Base-by-base conservation (phyloP, 495 filamentous ascomycete species). In the Talaromyces trachyspermus region DNA sequence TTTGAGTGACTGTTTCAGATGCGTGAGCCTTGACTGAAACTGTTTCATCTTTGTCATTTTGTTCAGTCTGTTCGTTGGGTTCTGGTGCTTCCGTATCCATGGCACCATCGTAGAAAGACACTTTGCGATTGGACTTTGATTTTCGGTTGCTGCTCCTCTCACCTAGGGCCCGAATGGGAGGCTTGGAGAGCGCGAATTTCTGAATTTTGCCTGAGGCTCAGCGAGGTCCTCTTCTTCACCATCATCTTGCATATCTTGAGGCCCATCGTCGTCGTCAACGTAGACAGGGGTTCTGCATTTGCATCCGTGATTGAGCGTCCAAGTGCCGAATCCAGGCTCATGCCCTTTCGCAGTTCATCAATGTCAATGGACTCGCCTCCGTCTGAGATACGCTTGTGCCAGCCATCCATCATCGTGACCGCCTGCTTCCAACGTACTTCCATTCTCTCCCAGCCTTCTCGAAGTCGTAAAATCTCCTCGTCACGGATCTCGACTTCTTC, bases 401-500 rank as follows among this genome's bases (percentile, higher is more conserved):
- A 97, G 22, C 85, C 81, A 41, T 95, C 88, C 76, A 98, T 95
- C 73, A 97, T 76, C 24, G 78, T 74, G 2, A 96, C 79, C 1
- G 91, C 85, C 52, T 97, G 91, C 55, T 78, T 80, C 91, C 92
- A 96, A 32, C 91, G 71, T 12, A 70, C 74, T 63, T 95, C 89
- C 84, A 97, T 89, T 61, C 82, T 88, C 61, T 90, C 86, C 81
- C 89, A 94, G 18, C 88, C 87, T 47, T 85, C 79, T 22, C 85
- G 80, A 10, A 97, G 68, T 50, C 85, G 70, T 17, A 76, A 71
- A 49, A 98, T 96, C 56, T 95, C 90, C 35, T 94, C 85, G 49
- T 98, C 91, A 23, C 91, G 78, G 14, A 90, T 69, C 49, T 89
- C 87, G 5, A 96, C 86, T 61, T 96, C 84, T 58, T 97, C 94